Evolutionary conservation across 805 yeast species (phyloP).

Genomic region (Pichia insulana): DNA sequence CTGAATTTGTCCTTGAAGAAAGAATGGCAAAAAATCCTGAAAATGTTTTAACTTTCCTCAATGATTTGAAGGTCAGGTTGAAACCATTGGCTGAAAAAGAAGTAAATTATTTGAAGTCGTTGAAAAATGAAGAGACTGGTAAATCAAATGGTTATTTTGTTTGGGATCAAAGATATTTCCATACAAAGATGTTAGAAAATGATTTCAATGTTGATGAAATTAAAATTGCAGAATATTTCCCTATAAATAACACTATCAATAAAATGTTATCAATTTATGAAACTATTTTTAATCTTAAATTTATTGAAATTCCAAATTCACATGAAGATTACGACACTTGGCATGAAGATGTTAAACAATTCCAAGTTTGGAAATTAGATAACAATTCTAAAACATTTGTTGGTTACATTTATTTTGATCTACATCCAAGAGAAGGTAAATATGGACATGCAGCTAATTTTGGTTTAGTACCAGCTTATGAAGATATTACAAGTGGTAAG

Average conservation of each 20-base stretch:
- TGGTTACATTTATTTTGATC: constrained; percentile 74
- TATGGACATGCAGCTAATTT: constrained; percentile 88
- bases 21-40: constrained; percentile 70
- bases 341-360: constrained; percentile 74
- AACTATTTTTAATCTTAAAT: constrained; percentile 57
- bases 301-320: constrained; percentile 39
- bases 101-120: constrained; percentile 33
- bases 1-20: constrained; percentile 64
- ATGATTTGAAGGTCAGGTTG: constrained; percentile 51
- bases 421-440: constrained; percentile 81
- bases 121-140: constrained; percentile 44
- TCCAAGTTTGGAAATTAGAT: constrained; percentile 63
- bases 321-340: constrained; percentile 39
- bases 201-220: constrained; percentile 66
- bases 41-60: constrained; percentile 51
- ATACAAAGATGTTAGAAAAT: constrained; percentile 55
- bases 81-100: constrained; percentile 54
- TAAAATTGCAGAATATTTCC: constrained; percentile 70
- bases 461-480: constrained; percentile 53
- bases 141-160: constrained; percentile 36
- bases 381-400: constrained; percentile 41
- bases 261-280: constrained; percentile 71
- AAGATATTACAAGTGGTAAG: constrained; percentile 34
- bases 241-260: constrained; percentile 54
- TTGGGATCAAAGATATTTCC: constrained; percentile 71